Percentiles rank a stretch among this genome's conserved stretches.
Conservation (phyloP, 345 rosid species). For the Reutealis trisperma region DNA sequence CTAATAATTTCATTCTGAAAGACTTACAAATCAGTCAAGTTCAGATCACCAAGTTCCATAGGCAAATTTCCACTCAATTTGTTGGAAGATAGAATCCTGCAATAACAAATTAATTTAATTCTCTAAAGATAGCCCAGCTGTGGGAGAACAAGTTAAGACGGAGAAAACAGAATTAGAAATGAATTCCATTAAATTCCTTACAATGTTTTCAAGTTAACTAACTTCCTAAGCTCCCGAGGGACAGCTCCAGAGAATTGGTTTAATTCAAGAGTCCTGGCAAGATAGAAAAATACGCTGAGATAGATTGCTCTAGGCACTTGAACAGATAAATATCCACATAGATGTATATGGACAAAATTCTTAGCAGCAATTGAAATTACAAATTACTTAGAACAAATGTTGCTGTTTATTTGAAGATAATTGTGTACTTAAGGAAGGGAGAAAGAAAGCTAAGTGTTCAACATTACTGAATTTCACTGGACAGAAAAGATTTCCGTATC, state of each 20-base stretch:
- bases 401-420: too few relatives aligned
- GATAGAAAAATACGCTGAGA: background rate
- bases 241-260: conserved; percentile 55
- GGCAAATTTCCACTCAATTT: conserved; percentile 56
- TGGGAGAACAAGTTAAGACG: background rate
- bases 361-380: too few relatives aligned
- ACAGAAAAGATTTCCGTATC: too few relatives aligned
- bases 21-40: conserved; percentile 54
- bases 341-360: too few relatives aligned
- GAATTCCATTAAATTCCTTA: conserved; percentile 27
- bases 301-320: background rate
- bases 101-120: background rate
- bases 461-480: too few relatives aligned
- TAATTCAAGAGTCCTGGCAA: conserved; percentile 48
- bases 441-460: too few relatives aligned
- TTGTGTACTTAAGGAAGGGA: too few relatives aligned
- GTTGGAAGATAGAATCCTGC: conserved; percentile 64
- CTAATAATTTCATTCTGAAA: background rate
- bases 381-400: too few relatives aligned
- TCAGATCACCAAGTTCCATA: conserved; percentile 33
- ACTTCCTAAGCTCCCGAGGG: conserved; percentile 55
- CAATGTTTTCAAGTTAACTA: conserved; percentile 44
- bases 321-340: background rate
- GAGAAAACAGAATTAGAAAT: conserved; percentile 6
- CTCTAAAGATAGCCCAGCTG: background rate